These are phyloP conservation scores for Kodamaea laetipori DNA, from an alignment of 805 yeast genomes.

Conservation along the genomic window DNA sequence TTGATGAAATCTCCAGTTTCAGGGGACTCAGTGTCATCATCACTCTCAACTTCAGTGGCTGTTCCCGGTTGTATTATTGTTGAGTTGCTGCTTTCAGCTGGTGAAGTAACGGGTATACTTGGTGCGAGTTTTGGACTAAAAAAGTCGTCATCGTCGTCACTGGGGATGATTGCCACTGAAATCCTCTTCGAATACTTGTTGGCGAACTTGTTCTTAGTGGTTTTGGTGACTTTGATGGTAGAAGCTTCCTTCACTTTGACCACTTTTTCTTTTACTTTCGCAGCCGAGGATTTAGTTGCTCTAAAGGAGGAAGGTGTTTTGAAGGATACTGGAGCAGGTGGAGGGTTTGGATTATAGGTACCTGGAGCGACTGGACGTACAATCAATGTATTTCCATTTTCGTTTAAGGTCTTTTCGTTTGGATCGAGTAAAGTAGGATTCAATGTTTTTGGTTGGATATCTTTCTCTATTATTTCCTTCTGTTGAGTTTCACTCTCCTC, in stretches of 20 bases:
- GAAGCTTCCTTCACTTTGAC: conserved; percentile 1
- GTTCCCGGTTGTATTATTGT: too few species aligned
- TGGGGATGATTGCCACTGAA: background rate
- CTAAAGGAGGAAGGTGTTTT: conserved; percentile 1
- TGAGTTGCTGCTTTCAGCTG: too few species aligned
- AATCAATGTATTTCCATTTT: too few species aligned
- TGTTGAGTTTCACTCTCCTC: too few species aligned
- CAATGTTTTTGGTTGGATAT: too few species aligned
- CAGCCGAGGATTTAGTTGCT: conserved; percentile 3
- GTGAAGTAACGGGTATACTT: too few species aligned
- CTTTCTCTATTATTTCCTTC: too few species aligned
- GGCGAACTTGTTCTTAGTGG: background rate
- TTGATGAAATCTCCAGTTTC: background rate
- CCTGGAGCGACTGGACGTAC: too few species aligned
- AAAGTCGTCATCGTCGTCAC: background rate
- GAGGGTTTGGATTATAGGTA: background rate
- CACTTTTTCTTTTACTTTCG: background rate
- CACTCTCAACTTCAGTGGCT: background rate
- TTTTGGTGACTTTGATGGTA: background rate
- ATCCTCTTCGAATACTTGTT: background rate
- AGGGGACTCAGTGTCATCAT: background rate
- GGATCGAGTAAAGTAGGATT: too few species aligned
- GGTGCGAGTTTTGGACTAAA: too few species aligned
- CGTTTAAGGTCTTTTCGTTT: too few species aligned
- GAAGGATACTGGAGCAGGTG: background rate